Evolutionary conservation across 768 basidiomycete genomes (phyloP).

Genomic region (Auricularia cornea): DNA sequence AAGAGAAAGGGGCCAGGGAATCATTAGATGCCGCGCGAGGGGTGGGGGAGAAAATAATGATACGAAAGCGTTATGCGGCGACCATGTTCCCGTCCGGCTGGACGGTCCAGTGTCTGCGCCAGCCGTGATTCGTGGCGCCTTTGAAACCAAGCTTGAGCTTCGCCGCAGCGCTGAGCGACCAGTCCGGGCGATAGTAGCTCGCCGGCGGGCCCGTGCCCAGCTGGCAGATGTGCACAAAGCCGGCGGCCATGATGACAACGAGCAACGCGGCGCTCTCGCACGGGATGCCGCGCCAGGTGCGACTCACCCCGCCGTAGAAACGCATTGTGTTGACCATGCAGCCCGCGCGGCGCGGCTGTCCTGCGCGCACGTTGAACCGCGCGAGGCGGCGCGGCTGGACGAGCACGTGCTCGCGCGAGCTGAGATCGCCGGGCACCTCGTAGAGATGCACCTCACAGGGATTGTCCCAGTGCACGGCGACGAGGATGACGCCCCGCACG

Average conservation of each 20-base stretch:
- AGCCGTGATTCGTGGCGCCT: background rate
- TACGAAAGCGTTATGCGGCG: background rate
- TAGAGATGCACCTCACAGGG: background rate
- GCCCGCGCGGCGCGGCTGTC: background rate
- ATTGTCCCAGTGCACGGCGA: background rate
- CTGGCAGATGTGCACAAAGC: background rate
- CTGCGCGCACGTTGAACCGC: background rate
- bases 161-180: background rate
- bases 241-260: background rate
- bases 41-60: too few relatives aligned
- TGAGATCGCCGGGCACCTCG: background rate
- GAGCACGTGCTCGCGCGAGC: background rate
- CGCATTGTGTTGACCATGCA: background rate
- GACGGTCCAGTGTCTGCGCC: background rate
- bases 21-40: too few relatives aligned
- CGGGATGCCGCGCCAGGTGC: background rate
- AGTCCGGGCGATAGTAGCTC: background rate
- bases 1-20: too few relatives aligned
- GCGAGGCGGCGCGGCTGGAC: background rate
- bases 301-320: background rate
- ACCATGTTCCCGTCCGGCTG: background rate
- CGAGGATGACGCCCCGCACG: background rate
- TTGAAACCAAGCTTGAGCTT: background rate
- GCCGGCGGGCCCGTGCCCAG: background rate
- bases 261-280: conserved; percentile 1